phyloP scores from a whole-genome alignment of 2,329 filamentous ascomycete genomes.

The Alternaria triticina region DNA sequence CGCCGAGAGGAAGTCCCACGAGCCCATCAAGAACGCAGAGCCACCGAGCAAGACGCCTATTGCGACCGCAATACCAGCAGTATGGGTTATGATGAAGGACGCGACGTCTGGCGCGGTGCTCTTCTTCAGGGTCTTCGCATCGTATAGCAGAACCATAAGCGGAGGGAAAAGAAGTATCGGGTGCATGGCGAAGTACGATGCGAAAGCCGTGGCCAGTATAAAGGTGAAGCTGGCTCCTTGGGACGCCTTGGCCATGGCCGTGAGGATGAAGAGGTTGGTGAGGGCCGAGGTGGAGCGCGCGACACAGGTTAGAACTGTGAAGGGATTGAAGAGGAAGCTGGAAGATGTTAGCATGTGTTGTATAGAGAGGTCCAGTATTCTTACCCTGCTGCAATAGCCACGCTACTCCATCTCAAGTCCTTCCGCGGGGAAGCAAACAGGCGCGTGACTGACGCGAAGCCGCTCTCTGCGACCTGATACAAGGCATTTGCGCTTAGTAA shows the following conservation, averaged over 20 bases:
- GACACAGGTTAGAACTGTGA: constrained; percentile 88
- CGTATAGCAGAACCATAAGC: constrained; percentile 76
- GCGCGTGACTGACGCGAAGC: constrained; percentile 75
- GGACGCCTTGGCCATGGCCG: constrained; percentile 81
- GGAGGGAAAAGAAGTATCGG: constrained; percentile 86
- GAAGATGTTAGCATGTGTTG: constrained; percentile 17
- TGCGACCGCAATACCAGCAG: constrained; percentile 59
- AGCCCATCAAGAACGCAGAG: constrained; percentile 76
- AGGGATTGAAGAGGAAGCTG: constrained; percentile 93
- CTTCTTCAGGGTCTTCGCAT: constrained; percentile 36
- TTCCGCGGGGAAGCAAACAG: constrained; percentile 81
- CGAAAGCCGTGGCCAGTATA: constrained; percentile 84
- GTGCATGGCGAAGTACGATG: constrained; percentile 91
- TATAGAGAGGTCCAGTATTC: neutral
- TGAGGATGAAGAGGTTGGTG: constrained; percentile 84
- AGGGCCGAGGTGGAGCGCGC: constrained; percentile 89
- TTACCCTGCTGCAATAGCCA: constrained; percentile 80
- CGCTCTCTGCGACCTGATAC: constrained; percentile 78
- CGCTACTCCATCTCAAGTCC: constrained; percentile 74
- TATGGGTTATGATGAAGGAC: constrained; percentile 63
- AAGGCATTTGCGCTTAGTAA: constrained; percentile 82
- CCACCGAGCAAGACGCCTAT: constrained; percentile 65
- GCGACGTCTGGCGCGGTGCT: constrained; percentile 38
- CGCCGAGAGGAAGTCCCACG: constrained; percentile 85
- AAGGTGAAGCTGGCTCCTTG: constrained; percentile 73